phyloP scores from a whole-genome alignment of 2,329 filamentous ascomycete species.

The Diaporthe vexans region DNA sequence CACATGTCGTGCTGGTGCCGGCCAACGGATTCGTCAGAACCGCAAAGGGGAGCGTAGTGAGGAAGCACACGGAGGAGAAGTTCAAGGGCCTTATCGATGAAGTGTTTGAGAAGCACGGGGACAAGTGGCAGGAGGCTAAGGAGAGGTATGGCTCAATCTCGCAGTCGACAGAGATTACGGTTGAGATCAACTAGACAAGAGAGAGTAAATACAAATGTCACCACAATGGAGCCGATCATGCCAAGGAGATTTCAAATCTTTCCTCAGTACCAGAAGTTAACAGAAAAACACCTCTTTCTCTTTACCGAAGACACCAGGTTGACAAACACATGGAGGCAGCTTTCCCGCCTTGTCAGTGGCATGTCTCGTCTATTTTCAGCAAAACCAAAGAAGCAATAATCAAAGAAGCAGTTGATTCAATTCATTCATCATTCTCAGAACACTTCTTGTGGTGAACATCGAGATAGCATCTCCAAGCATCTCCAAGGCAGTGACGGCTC shows the following conservation, averaged over 20 bases:
- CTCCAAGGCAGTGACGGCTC: neutral
- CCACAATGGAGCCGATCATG: neutral
- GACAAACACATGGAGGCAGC: neutral
- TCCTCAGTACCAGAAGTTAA: too few relatives aligned
- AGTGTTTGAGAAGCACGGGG: slow-evolving; percentile 42
- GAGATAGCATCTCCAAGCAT: too few relatives aligned
- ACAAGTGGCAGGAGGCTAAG: slow-evolving; percentile 43
- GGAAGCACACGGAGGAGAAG: slow-evolving; percentile 41
- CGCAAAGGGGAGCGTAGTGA: slow-evolving; percentile 43
- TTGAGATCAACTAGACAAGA: slow-evolving; percentile 29
- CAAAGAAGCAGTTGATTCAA: too few relatives aligned
- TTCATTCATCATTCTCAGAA: neutral
- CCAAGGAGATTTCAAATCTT: neutral
- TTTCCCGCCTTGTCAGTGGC: neutral
- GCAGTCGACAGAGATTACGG: slow-evolving; percentile 38
- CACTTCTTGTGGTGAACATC: too few relatives aligned
- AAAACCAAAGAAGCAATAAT: too few relatives aligned
- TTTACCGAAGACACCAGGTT: neutral
- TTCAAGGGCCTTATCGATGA: slow-evolving; percentile 36
- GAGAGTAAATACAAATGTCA: neutral
- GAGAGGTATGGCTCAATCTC: slow-evolving; percentile 42
- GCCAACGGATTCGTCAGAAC: slow-evolving; percentile 41
- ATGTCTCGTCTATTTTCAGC: neutral
- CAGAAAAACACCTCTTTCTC: neutral
- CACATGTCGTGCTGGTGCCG: slow-evolving; percentile 43